These are phyloP conservation scores for Tephrocybe rancida DNA, from an alignment of 768 basidiomycete genomes.

Conservation along the genomic window DNA sequence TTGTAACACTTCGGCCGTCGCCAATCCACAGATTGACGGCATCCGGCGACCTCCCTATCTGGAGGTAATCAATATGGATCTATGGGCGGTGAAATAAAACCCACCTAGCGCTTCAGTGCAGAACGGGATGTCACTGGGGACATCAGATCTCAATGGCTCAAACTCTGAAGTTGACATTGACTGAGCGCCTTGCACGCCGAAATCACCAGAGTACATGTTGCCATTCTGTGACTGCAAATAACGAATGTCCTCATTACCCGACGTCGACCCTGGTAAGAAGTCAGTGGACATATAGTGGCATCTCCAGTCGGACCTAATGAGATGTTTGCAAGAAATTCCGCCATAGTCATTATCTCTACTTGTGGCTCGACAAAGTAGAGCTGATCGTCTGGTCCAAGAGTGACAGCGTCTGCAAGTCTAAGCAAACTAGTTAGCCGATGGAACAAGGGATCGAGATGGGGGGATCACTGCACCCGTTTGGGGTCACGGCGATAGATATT, in stretches of 20 bases:
- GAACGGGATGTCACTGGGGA: slow-evolving; percentile 72
- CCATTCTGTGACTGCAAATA: slow-evolving; percentile 95
- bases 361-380: slow-evolving; percentile 80
- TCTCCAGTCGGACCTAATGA: slow-evolving; percentile 28
- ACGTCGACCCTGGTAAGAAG: slow-evolving; percentile 2
- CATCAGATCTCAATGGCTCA: slow-evolving; percentile 58
- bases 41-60: slow-evolving; percentile 66
- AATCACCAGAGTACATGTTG: slow-evolving; percentile 66
- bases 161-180: slow-evolving; percentile 54
- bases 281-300: neutral
- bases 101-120: slow-evolving; percentile 79
- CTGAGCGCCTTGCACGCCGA: slow-evolving; percentile 30
- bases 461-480: slow-evolving; percentile 65
- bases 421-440: slow-evolving; percentile 13
- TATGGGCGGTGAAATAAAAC: slow-evolving; percentile 16
- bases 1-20: slow-evolving; percentile 72
- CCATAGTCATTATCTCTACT: slow-evolving; percentile 68
- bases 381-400: slow-evolving; percentile 48
- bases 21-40: slow-evolving; percentile 97
- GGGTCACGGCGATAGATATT: slow-evolving; percentile 81
- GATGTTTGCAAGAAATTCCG: slow-evolving; percentile 46
- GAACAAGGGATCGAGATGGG: neutral
- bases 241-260: slow-evolving; percentile 37
- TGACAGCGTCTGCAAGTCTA: slow-evolving; percentile 80
- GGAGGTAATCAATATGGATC: neutral